Evolutionary conservation across 2,329 filamentous ascomycete species (phyloP), one percentile per base, ranked within the genome.

Genomic region (Cladosporium sp.): DNA sequence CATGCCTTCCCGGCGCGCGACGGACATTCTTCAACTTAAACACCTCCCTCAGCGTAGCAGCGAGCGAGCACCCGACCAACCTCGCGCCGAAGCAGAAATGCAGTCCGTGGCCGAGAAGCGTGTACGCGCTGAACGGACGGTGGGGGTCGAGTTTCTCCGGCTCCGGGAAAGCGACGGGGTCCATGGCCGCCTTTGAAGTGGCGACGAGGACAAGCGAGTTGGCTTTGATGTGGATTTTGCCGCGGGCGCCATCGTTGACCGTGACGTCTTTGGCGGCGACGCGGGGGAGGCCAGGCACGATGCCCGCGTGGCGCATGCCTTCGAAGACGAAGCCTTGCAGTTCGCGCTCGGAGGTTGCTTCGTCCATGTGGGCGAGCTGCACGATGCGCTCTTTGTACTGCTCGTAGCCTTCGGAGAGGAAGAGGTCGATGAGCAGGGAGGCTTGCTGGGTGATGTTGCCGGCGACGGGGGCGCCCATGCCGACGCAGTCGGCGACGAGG

Each of bases 301-400:
- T 36, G 27, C 45, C 72, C 5, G 73, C 73, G 57, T 78, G 76
- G 9, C 77, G 72, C 73, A 79, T 79, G 37, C 76, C 77, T 60
- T 80, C 77, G 55, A 71, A 77, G 2, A 79, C 75, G 61, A 76
- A 80, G 11, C 76, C 75, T 55, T 76, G 73, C 1, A 79, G 69
- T 57, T 79, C 76, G 27, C 64, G 59, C 47, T 73, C 69, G 2
- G 75, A 69, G 1, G 64, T 63, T 3, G 64, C 62, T 4, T 72
- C 66, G 38, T 75, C 68, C 55, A 67, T 68, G 52, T 77, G 68
- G 1, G 76, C 69, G 15, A 79, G 70, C 58, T 77, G 68, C 18
- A 78, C 61, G 51, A 80, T 77, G 37, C 45, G 45, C 1, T 66
- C 65, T 60, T 77, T 79, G 66, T 78, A 78, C 43, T 70, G 51